Evolutionary conservation across 495 filamentous ascomycete genomes (phyloP).

Genomic region (Neohortaea acidophila): DNA sequence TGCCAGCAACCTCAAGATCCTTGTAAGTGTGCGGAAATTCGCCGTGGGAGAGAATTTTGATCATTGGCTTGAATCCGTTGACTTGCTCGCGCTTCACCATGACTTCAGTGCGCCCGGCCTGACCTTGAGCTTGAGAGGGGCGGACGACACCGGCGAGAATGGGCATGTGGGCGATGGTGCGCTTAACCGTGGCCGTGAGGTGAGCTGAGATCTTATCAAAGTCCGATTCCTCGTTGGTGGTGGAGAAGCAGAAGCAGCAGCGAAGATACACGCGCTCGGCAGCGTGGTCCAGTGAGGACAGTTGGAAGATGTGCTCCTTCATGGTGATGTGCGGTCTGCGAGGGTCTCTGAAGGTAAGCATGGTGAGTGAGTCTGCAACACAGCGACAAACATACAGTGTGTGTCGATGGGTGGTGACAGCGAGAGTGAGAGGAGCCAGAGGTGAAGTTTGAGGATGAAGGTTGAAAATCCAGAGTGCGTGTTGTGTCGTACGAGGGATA

Average conservation of each 20-base stretch:
- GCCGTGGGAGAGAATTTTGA: neutral
- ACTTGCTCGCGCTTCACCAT: neutral
- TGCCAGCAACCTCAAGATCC: neutral
- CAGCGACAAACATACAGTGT: too few relatives aligned
- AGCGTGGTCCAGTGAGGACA: slow-evolving; percentile 2
- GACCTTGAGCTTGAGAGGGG: neutral
- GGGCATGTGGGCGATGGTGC: neutral
- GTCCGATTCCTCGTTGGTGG: neutral
- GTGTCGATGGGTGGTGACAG: too few relatives aligned
- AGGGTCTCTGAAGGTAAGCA: too few relatives aligned
- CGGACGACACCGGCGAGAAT: slow-evolving; percentile 6
- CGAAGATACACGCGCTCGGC: neutral
- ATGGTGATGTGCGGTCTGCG: too few relatives aligned
- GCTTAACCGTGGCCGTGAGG: neutral
- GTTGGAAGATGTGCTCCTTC: too few relatives aligned
- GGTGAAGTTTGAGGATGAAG: too few relatives aligned
- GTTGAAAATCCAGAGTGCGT: too few relatives aligned
- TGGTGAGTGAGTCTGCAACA: too few relatives aligned
- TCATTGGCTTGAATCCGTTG: neutral
- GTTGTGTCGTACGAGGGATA: too few relatives aligned
- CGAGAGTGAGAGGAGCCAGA: too few relatives aligned
- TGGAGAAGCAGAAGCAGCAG: slow-evolving; percentile 6
- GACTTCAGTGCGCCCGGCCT: neutral
- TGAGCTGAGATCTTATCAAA: neutral
- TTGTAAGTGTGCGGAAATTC: neutral